A percentile compares a stretch with the other conserved stretches of the same genome.
phyloP scores from a whole-genome alignment of 768 basidiomycete species.

The Clitopilus passeckerianus region DNA sequence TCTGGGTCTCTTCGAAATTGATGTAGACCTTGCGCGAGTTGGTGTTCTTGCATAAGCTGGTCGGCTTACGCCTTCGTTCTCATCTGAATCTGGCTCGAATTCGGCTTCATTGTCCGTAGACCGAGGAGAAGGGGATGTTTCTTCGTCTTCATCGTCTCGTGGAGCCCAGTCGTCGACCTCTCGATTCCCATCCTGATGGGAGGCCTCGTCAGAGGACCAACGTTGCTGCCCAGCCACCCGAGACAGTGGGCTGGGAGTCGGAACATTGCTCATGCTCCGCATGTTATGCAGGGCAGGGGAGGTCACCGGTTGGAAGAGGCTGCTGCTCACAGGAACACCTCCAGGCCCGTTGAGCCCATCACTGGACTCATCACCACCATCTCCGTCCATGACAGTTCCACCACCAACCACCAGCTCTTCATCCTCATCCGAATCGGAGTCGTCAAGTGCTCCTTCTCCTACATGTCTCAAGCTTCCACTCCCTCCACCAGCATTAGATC shows the following conservation, averaged over 20 bases:
- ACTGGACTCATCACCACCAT: neutral
- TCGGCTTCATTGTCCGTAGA: constrained; percentile 60
- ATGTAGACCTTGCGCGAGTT: constrained; percentile 26
- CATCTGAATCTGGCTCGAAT: neutral
- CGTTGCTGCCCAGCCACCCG: constrained; percentile 46
- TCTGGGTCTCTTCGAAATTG: constrained; percentile 27
- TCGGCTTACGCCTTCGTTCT: neutral
- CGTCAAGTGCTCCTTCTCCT: constrained; percentile 75
- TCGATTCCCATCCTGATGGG: constrained; percentile 10
- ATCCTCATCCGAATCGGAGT: constrained; percentile 63
- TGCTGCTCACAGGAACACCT: neutral
- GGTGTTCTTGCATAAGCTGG: constrained; percentile 10
- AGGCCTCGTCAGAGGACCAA: constrained; percentile 48
- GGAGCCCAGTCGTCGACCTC: neutral
- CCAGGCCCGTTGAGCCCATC: neutral
- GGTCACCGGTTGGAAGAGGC: constrained; percentile 16
- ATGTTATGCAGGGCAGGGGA: constrained; percentile 26
- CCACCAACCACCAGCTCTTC: constrained; percentile 26
- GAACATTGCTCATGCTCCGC: constrained; percentile 17
- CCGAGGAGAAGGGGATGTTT: constrained; percentile 57
- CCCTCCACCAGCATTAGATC: constrained; percentile 2
- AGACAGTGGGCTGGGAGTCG: constrained; percentile 66
- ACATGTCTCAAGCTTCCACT: constrained; percentile 51
- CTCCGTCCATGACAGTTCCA: neutral
- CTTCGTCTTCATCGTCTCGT: constrained; percentile 36